phyloP scores from a whole-genome alignment of 108 stramenopile genomes.

The Craspedostauros australis region DNA sequence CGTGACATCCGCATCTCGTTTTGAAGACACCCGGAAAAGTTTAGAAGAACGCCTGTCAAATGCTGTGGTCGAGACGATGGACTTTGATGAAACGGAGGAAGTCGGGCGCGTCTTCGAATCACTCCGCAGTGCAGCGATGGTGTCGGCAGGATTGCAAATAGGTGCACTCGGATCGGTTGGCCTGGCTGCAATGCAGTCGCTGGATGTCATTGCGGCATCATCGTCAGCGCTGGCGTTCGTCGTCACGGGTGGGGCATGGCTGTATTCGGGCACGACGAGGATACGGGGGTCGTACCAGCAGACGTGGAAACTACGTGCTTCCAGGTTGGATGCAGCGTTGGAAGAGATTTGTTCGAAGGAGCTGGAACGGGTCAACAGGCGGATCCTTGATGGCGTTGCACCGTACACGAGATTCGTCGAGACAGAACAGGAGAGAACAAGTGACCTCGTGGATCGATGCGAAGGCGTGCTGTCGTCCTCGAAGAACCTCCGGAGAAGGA shows the following conservation, averaged over 20 bases:
- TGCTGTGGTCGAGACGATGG: conserved; percentile 16
- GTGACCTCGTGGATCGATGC: conserved; percentile 34
- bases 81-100: conserved; percentile 23
- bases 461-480: conserved; percentile 31
- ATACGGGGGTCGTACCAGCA: conserved; percentile 20
- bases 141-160: conserved; percentile 24
- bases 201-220: conserved; percentile 25
- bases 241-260: conserved; percentile 16
- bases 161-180: conserved; percentile 18
- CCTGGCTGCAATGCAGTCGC: conserved; percentile 7
- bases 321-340: conserved; percentile 32
- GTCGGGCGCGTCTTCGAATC: neutral
- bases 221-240: conserved; percentile 9
- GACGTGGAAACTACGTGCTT: conserved; percentile 29
- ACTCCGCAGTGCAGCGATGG: conserved; percentile 4
- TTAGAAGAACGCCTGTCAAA: conserved; percentile 37
- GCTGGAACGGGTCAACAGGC: conserved; percentile 34
- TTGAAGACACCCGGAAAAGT: conserved; percentile 50
- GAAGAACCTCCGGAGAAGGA: conserved; percentile 41
- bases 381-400: conserved; percentile 49
- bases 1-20: conserved; percentile 48
- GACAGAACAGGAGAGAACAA: conserved; percentile 42
- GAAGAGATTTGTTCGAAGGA: conserved; percentile 30
- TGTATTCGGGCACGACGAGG: conserved; percentile 22
- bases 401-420: conserved; percentile 65